phyloP scores from a whole-genome alignment of 1,284 basidiomycete genomes.

The Ceratobasidium theobromae region DNA sequence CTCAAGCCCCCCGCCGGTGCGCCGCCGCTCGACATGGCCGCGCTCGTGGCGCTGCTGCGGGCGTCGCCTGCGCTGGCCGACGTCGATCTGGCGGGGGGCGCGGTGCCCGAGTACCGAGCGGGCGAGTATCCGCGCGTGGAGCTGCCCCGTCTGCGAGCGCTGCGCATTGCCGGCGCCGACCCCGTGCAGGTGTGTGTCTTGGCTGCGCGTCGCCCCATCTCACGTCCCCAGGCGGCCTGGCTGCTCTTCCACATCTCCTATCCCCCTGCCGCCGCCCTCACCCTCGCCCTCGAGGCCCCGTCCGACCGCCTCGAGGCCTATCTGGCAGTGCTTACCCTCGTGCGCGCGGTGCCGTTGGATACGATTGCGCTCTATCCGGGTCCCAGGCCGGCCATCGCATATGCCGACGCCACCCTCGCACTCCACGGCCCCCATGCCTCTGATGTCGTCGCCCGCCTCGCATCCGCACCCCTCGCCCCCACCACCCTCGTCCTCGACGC shows the following conservation, averaged over 20 bases:
- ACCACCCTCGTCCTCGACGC: constrained; percentile 17
- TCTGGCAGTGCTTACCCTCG: no score
- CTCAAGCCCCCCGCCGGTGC: constrained; percentile 15
- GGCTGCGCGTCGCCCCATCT: neutral
- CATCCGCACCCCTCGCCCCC: neutral
- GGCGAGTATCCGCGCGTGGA: constrained; percentile 3
- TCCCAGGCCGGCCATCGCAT: no score
- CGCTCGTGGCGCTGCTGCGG: neutral
- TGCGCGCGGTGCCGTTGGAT: no score
- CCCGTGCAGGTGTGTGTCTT: constrained; percentile 9
- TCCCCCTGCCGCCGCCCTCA: neutral
- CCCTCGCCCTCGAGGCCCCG: constrained; percentile 13
- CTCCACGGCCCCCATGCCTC: constrained; percentile 5
- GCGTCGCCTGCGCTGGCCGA: neutral
- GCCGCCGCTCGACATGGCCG: neutral
- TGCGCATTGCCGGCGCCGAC: constrained; percentile 2
- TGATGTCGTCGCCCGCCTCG: constrained; percentile 6
- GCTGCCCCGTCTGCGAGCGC: neutral
- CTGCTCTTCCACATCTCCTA: constrained; percentile 22
- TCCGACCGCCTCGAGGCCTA: neutral
- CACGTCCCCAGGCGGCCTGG: constrained; percentile 7
- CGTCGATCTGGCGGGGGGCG: neutral
- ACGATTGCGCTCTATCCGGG: no score
- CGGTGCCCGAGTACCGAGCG: constrained; percentile 7
- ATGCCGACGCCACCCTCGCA: no score